Evolutionary conservation across 805 yeast genomes (phyloP).

Genomic region (Schizosaccharomyces lindneri): DNA sequence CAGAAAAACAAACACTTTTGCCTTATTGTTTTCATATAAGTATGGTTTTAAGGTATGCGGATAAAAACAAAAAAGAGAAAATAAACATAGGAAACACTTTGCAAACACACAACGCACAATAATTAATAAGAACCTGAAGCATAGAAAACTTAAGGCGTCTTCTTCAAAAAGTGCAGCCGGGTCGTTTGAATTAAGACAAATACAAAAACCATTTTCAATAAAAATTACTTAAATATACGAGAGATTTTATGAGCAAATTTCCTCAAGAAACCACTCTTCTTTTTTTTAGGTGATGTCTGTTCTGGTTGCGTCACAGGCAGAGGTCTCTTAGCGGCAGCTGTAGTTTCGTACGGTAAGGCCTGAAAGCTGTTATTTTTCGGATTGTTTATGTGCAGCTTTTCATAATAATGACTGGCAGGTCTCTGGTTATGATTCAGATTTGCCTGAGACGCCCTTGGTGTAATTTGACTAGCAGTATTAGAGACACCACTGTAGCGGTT

Average conservation of each 20-base stretch:
- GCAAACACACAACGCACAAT: too few species aligned
- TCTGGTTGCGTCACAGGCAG: too few species aligned
- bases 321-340: not conserved
- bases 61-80: too few species aligned
- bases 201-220: too few species aligned
- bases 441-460: not conserved
- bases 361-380: not conserved
- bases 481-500: not conserved
- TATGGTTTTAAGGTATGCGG: too few species aligned
- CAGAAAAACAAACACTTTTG: too few species aligned
- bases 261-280: not conserved
- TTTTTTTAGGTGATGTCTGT: not conserved
- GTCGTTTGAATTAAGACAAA: too few species aligned
- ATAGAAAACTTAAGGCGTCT: too few species aligned
- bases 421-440: not conserved
- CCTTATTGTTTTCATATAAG: too few species aligned
- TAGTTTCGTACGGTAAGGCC: not conserved
- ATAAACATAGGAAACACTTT: too few species aligned
- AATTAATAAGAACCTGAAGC: too few species aligned
- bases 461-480: not conserved
- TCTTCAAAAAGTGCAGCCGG: too few species aligned
- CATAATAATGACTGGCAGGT: not conserved
- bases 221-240: not conserved
- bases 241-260: not conserved
- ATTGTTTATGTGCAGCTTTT: not conserved